These are phyloP conservation scores for Trypanosoma platydactyli DNA, from an alignment of 208 protist species.

Conservation along the genomic window DNA sequence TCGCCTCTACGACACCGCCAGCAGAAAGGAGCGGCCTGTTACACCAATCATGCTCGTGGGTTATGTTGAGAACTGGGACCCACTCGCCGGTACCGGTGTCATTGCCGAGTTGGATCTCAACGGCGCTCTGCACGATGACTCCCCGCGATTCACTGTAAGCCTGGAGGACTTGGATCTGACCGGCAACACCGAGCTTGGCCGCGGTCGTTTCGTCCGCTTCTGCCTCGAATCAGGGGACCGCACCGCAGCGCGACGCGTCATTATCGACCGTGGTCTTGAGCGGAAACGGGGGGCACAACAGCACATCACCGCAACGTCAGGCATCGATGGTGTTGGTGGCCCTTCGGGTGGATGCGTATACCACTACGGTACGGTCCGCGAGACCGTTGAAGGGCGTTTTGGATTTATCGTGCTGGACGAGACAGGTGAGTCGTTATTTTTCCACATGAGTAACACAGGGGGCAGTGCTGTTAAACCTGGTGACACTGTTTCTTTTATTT, in stretches of 20 bases:
- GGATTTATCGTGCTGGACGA: constrained; percentile 72
- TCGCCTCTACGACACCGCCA: constrained; percentile 43
- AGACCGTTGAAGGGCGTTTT: constrained; percentile 42
- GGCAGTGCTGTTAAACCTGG: constrained; percentile 31
- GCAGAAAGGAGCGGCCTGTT: constrained; percentile 40
- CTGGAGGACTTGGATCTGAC: constrained; percentile 57
- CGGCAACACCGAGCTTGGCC: constrained; percentile 24
- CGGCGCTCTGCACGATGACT: constrained; percentile 45
- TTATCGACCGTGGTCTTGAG: constrained; percentile 51
- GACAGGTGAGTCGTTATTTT: constrained; percentile 77
- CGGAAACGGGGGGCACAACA: constrained; percentile 20
- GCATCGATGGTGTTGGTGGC: not conserved
- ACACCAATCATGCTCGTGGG: constrained; percentile 50
- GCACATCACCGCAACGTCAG: not conserved
- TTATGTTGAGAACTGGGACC: constrained; percentile 59
- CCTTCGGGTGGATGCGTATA: not conserved
- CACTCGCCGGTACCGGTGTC: constrained; percentile 36
- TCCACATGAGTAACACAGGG: constrained; percentile 53
- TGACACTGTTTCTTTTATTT: constrained; percentile 61
- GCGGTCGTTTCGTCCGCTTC: constrained; percentile 71
- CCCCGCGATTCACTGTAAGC: constrained; percentile 46
- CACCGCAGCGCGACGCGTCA: constrained; percentile 39
- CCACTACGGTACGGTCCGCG: constrained; percentile 47
- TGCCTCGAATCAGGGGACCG: constrained; percentile 39
- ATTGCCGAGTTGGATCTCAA: constrained; percentile 71